Conservation (phyloP, 148 eudicot genomes). For the Rhododendron ovatum region DNA sequence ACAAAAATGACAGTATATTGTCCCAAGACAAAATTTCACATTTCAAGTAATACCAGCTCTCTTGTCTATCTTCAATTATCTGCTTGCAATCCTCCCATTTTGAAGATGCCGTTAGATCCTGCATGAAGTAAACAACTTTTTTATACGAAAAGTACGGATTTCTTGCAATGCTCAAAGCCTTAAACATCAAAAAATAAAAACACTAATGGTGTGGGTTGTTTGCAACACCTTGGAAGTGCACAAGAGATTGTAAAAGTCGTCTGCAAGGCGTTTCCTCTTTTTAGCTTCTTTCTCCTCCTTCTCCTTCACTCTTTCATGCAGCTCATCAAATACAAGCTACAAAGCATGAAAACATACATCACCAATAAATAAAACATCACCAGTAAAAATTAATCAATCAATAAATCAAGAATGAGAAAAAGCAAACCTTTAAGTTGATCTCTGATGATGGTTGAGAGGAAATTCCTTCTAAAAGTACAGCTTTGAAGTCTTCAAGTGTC, state of each 20-base stretch:
- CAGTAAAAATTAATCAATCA: not conserved
- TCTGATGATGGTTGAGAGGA: constrained; percentile 52
- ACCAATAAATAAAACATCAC: not conserved
- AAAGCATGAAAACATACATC: constrained; percentile 16
- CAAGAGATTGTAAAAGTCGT: constrained; percentile 59
- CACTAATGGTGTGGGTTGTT: not conserved
- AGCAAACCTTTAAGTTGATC: constrained; percentile 61
- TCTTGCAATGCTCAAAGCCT: not conserved
- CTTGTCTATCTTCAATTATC: constrained; percentile 58
- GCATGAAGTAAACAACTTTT: constrained; percentile 16
- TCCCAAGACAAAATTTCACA: not conserved
- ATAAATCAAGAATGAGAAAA: not conserved
- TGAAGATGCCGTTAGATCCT: constrained; percentile 70
- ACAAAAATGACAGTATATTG: not conserved
- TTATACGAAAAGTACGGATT: not conserved
- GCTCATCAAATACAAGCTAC: constrained; percentile 79
- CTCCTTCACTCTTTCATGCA: constrained; percentile 62
- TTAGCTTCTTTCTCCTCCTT: constrained; percentile 95
- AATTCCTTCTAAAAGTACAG: constrained; percentile 54
- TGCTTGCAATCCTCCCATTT: constrained; percentile 75
- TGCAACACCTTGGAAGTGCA: constrained; percentile 62
- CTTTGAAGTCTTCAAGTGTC: constrained; percentile 80
- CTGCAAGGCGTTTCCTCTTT: constrained; percentile 75
- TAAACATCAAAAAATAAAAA: not conserved
- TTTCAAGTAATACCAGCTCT: constrained; percentile 36